Evolutionary conservation across 2,329 filamentous ascomycete genomes (phyloP), one percentile per base, ranked within the genome.

Genomic region (Diaporthe vexans): DNA sequence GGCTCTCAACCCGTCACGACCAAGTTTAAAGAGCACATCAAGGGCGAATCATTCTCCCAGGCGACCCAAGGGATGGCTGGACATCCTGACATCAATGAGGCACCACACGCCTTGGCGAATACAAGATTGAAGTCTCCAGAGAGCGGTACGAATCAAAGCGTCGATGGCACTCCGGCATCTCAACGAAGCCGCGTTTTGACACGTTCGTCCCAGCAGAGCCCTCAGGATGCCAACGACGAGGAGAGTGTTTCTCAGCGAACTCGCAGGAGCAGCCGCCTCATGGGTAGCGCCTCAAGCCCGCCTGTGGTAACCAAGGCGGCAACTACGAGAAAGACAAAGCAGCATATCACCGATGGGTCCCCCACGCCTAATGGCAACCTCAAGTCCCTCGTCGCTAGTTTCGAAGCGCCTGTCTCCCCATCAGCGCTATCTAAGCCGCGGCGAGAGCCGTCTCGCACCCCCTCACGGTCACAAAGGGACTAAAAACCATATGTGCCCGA

Each of bases 331-430:
- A 40, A 24, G 33, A 21, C 56, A 11, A 54, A 26, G 56, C 33
- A 40, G 24, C 37, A 40, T 15, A 35, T 29, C 17, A 43, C 19
- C 48, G 61, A 61, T n/a, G 59, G 46, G 48, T 40, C 37, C n/a
- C 51, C 70, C 52, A 54, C 33, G 15, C 61, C 71, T 13, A 48
- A 58, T 43, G 61, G 72, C 43, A 72, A 63, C 6, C 15, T 59
- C 48, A 74, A 24, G 24, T 48, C 56, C 9, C 61, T 58, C 43
- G 56, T 43, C 10, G 40, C 54, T 26, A 65, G 63, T 24, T 75
- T 76, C 73, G 54, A 76, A 29, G 67, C 33, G 48, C 29, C 71
- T n/a, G 61, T 76, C 5, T 76, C 73, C 7, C 75, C 75, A 15
- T 71, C 68, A 15, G 37, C 71, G 29, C 46, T 61, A 7, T 43